phyloP scores from a whole-genome alignment of 768 basidiomycete genomes.

The Mycena haematopus region DNA sequence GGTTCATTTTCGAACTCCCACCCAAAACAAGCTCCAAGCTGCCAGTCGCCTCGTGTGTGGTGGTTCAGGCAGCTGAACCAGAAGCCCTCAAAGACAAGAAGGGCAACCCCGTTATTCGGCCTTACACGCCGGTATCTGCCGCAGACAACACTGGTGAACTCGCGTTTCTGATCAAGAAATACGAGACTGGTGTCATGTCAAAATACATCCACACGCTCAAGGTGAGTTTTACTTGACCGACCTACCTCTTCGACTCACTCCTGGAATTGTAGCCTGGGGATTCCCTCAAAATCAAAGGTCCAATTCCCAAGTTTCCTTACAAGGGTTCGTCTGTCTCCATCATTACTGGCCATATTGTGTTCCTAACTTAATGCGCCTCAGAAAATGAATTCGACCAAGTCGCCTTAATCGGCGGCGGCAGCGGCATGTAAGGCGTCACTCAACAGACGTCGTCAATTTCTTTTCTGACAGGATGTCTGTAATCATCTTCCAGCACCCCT shows the following conservation, averaged over 20 bases:
- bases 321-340: constrained; percentile 55
- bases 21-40: constrained; percentile 79
- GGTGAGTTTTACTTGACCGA: constrained; percentile 35
- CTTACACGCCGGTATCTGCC: constrained; percentile 92
- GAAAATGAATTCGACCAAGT: constrained; percentile 87
- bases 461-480: background rate
- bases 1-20: constrained; percentile 83
- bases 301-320: constrained; percentile 87
- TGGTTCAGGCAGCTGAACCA: constrained; percentile 77
- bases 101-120: constrained; percentile 87
- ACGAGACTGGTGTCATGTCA: constrained; percentile 83
- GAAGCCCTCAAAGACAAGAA: constrained; percentile 71
- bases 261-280: constrained; percentile 65
- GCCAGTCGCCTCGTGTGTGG: constrained; percentile 78
- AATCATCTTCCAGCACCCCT: constrained; percentile 65
- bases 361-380: constrained; percentile 36
- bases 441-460: too few species aligned
- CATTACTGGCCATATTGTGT: background rate
- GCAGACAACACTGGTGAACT: constrained; percentile 79
- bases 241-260: background rate
- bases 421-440: constrained; percentile 73
- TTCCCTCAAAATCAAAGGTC: constrained; percentile 87
- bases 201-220: constrained; percentile 83
- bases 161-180: constrained; percentile 83
- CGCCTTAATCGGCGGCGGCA: constrained; percentile 91